phyloP scores from a whole-genome alignment of 2,329 filamentous ascomycete genomes.

The Pseudocercospora musae region DNA sequence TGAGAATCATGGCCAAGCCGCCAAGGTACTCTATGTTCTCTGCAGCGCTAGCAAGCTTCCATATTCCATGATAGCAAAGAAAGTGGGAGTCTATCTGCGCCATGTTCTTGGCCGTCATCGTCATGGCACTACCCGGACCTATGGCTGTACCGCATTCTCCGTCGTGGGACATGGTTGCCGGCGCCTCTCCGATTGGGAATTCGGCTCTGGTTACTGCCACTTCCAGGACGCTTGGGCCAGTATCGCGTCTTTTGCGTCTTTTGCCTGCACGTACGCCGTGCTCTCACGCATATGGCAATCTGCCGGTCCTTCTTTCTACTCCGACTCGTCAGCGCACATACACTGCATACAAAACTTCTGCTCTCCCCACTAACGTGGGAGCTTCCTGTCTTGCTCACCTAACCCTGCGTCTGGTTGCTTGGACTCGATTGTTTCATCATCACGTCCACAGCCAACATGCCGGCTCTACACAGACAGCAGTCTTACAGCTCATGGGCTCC shows the following conservation, averaged over 20 bases:
- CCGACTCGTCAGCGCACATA: neutral
- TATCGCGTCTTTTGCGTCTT: neutral
- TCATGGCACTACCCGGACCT: neutral
- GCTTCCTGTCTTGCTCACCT: neutral
- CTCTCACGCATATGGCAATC: neutral
- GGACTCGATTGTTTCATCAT: constrained; percentile 6
- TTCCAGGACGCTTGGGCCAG: constrained; percentile 11
- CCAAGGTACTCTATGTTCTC: neutral
- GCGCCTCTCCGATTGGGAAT: neutral
- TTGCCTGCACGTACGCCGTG: neutral
- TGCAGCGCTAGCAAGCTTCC: neutral
- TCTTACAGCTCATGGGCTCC: constrained; percentile 13
- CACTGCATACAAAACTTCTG: constrained; percentile 5
- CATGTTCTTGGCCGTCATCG: neutral
- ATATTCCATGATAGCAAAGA: neutral
- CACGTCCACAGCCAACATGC: constrained; percentile 5
- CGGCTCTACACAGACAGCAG: neutral
- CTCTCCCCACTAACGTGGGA: neutral
- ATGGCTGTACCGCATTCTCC: neutral
- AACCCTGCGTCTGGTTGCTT: neutral
- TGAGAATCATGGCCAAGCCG: too few species aligned
- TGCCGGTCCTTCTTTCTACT: neutral
- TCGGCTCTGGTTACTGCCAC: neutral
- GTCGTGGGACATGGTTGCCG: neutral
- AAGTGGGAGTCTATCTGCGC: neutral